Base-by-base conservation (phyloP, 2,329 filamentous ascomycete genomes). In the Fusarium liriodendri region DNA sequence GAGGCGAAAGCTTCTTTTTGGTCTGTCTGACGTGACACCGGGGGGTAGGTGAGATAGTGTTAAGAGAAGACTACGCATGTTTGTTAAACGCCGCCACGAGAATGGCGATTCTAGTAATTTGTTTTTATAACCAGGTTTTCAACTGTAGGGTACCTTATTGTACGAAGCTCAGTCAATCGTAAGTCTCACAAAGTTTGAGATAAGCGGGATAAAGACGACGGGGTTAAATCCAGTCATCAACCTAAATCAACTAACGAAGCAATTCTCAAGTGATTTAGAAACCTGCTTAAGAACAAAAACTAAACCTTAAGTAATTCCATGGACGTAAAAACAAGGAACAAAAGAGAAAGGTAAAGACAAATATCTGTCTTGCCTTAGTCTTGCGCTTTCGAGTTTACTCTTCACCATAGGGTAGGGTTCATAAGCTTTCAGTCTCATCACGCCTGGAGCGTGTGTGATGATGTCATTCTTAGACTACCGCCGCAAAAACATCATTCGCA, bases 221-320 rank as follows among this genome's bases (percentile, higher is more conserved):
- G 2, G 16, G 8, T 18, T 2, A 47, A 18, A 5, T 18, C 14
- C 45, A 18, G 14, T 27, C 22, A 25, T 22, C 5, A 10, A 18
- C 6, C 22, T 22, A 10, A 27, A 16, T 18, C 16, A 27, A 27
- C 25, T 5, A 47, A 47, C 45, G 6, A 25, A 18, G 2, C 2
- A 18, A 18, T 47, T 9, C 18, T 45, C 13, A 16, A 16, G 13
- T 25, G 7, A 2, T 47, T 27, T 27, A 1, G 16, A 4, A 11
- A 27, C 5, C 2, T 27, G 3, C 9, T 27, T 18, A 16, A 2
- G 3, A 27, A 18, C 27, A 10, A 14, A 27, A 10, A 6, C 3
- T 6, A 18, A 2, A 6, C 0, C 42, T 47, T 18, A 2, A 11
- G 2, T 27, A 25, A 6, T 20, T 27, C 10, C 2, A 4, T 5